Conservation (phyloP, 352 stramenopile genomes). For the Phytophthora lateralis region DNA sequence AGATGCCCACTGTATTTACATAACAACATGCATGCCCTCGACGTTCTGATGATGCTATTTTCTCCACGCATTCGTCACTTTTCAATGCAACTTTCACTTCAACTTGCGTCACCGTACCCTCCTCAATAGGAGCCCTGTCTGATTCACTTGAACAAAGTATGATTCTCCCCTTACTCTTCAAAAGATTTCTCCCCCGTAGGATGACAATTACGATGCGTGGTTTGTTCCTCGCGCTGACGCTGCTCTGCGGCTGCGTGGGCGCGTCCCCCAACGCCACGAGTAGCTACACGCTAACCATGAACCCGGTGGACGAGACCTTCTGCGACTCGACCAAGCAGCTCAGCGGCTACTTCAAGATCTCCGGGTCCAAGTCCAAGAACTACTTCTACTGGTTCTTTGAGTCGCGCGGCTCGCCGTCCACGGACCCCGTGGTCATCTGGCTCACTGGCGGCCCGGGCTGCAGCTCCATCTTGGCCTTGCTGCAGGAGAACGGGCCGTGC, state of each 20-base stretch:
- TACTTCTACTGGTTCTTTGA: conserved; percentile 99
- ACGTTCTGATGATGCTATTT: conserved; percentile 9
- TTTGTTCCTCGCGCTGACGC: conserved; percentile 15
- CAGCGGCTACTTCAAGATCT: conserved; percentile 88
- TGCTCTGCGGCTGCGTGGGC: conserved; percentile 9
- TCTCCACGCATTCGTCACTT: neutral
- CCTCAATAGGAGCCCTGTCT: conserved; percentile 1
- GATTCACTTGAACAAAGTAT: conserved; percentile 6
- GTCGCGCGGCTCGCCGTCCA: conserved; percentile 76
- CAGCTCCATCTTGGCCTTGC: conserved; percentile 92
- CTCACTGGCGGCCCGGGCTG: conserved; percentile 97
- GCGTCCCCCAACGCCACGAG: conserved; percentile 26
- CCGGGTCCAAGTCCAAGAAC: conserved; percentile 88
- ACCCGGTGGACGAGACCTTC: conserved; percentile 61
- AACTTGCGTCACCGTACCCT: conserved; percentile 4
- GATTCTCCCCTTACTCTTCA: neutral
- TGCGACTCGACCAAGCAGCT: conserved; percentile 81
- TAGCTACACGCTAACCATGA: conserved; percentile 58
- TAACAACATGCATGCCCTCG: neutral
- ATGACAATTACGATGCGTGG: neutral
- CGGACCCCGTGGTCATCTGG: conserved; percentile 96
- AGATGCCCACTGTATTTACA: neutral
- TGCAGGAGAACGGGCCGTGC: conserved; percentile 97
- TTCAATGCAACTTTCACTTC: neutral
- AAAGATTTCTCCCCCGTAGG: neutral